Evolutionary conservation across 805 yeast genomes (phyloP).

Genomic region (Peterozyma xylosa): DNA sequence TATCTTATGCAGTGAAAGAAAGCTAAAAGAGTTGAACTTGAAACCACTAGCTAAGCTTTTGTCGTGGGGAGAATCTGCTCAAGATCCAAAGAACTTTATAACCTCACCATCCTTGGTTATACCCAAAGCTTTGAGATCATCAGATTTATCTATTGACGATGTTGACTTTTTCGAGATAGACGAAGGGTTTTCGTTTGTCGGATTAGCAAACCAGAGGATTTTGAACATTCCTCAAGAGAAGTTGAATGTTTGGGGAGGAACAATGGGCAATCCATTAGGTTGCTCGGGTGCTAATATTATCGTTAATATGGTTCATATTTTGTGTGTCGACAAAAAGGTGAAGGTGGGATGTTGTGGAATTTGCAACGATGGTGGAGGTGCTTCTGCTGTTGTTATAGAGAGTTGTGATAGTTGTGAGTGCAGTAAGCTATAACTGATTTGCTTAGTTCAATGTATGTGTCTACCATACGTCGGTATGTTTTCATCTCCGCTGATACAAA

Average conservation of each 20-base stretch:
- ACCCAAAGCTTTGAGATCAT: constrained; percentile 91
- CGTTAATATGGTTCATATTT: constrained; percentile 74
- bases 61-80: constrained; percentile 99
- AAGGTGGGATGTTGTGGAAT: constrained; percentile 90
- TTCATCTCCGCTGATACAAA: no score
- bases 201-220: constrained; percentile 76
- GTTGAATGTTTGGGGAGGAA: constrained; percentile 89
- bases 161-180: constrained; percentile 91
- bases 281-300: constrained; percentile 90
- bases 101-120: constrained; percentile 92
- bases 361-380: constrained; percentile 99
- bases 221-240: constrained; percentile 55
- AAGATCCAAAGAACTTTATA: constrained; percentile 89
- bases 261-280: constrained; percentile 91
- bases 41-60: constrained; percentile 82
- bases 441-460: no score
- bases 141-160: constrained; percentile 55
- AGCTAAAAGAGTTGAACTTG: constrained; percentile 77
- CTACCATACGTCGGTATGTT: no score
- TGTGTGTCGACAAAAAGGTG: constrained; percentile 68
- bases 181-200: constrained; percentile 97
- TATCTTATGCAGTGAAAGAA: constrained; percentile 73
- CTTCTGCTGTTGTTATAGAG: constrained; percentile 85
- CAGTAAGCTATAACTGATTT: no score
- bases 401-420: constrained; percentile 15